These are phyloP conservation scores for Tolypocladium inflatum DNA, from an alignment of 2,329 filamentous ascomycete species.

Conservation along the genomic window DNA sequence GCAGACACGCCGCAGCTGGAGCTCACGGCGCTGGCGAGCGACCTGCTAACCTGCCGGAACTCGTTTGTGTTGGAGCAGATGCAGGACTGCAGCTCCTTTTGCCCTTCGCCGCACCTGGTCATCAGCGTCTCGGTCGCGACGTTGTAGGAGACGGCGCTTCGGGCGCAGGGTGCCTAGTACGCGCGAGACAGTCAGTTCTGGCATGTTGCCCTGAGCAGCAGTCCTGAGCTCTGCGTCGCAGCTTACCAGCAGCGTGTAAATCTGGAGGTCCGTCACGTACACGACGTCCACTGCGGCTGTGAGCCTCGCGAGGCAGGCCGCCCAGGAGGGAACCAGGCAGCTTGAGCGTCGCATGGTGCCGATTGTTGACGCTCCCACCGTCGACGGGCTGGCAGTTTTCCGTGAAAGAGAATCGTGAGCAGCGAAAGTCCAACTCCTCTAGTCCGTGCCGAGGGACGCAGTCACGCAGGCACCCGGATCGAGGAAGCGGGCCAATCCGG, in stretches of 20 bases:
- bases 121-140: conserved; percentile 32
- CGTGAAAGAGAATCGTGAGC: neutral
- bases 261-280: conserved; percentile 34
- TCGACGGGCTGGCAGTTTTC: neutral
- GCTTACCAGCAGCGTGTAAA: conserved; percentile 30
- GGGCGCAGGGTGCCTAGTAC: conserved; percentile 39
- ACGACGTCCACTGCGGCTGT: conserved; percentile 17
- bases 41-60: conserved; percentile 24
- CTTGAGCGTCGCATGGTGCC: neutral
- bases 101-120: conserved; percentile 30
- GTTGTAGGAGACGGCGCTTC: conserved; percentile 33
- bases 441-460: neutral
- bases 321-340: neutral
- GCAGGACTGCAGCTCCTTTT: conserved; percentile 38
- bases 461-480: neutral
- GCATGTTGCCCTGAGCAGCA: neutral
- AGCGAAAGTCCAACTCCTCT: neutral
- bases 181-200: neutral
- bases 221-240: neutral
- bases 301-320: neutral
- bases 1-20: conserved; percentile 35
- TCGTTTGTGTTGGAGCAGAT: conserved; percentile 40
- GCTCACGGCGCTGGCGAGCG: conserved; percentile 29
- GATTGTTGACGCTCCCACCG: neutral
- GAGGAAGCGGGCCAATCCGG: neutral